Base-by-base conservation (phyloP, 805 yeast genomes). In the Schwanniomyces yamadae region DNA sequence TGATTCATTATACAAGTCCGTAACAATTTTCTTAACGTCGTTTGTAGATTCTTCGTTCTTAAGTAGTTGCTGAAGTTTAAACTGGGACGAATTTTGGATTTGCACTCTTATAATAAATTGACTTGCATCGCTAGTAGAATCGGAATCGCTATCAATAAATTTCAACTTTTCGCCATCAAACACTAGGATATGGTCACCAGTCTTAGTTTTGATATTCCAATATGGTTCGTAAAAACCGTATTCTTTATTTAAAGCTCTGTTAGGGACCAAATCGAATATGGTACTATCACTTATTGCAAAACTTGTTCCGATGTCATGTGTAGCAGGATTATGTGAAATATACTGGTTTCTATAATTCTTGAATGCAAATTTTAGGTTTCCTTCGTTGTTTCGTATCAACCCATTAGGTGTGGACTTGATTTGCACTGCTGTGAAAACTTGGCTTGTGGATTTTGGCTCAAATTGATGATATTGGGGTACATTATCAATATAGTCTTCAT, bases 1-100 rank as follows among this genome's bases (percentile, higher is more conserved):
- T 6, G 47, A 40, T 2, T 43, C 42, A 19, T 41, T 38, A 24
- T 37, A 37, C 13, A 43, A 28, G 7, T 28, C 37, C 13, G 28
- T 31, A 12, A 40, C 31, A 2, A 42, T 33, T 5, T 18, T 31
- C 17, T 36, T 34, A n/a, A 43, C 19, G 18, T 35, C 40, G 13
- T 17, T 11, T 12, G 20, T 22, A 2, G 30, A 6, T 24, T 29
- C 39, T 16, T 29, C 28, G n/a, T 29, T 22, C 24, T 29, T 23
- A 4, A 15, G 14, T 11, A 29, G 19, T 15, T 30, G 23, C 11
- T 21, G 13, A 14, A 15, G n/a, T 17, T 30, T 35, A 23, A 19
- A 35, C 7, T 30, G 23, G 10, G 23, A 22, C 19, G 31, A 32
- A 12, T 35, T 35, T 25, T 35, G 29, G n/a, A 35, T 24, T 27